Evolutionary conservation across 129 eudicot genomes (phyloP).

Genomic region (Kitagawia praeruptora): DNA sequence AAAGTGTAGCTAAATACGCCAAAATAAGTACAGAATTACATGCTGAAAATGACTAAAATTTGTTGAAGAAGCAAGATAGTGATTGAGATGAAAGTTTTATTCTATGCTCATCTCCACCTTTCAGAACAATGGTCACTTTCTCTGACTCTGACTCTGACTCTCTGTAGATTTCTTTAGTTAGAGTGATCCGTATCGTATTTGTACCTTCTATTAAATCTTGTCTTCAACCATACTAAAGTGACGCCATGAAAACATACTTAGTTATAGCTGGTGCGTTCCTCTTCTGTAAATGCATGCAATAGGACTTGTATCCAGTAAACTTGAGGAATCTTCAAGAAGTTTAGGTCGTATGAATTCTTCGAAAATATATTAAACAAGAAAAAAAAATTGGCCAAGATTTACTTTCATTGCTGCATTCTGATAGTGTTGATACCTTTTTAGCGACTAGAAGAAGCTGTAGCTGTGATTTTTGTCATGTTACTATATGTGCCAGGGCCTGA

Average conservation of each 20-base stretch:
- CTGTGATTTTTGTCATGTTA: neutral
- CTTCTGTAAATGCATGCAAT: neutral
- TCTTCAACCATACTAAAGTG: neutral
- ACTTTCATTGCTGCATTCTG: neutral
- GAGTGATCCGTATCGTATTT: neutral
- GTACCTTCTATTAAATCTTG: neutral
- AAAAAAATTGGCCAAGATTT: neutral
- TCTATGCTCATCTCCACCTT: constrained; percentile 1
- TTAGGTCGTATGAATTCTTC: neutral
- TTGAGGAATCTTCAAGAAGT: neutral
- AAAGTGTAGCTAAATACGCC: neutral
- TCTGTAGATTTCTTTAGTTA: neutral
- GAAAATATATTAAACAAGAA: neutral
- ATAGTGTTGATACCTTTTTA: neutral
- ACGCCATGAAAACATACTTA: neutral
- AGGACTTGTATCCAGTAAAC: neutral
- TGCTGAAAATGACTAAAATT: neutral
- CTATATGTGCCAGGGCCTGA: neutral
- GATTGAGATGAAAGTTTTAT: neutral
- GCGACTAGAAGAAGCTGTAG: neutral
- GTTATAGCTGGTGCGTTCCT: neutral
- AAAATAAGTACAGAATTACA: neutral
- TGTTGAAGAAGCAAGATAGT: neutral
- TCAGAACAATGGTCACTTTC: neutral
- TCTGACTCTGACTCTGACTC: too few relatives aligned